phyloP scores from a whole-genome alignment of 306 rosid genomes.

The Cicer chorassanicum region DNA sequence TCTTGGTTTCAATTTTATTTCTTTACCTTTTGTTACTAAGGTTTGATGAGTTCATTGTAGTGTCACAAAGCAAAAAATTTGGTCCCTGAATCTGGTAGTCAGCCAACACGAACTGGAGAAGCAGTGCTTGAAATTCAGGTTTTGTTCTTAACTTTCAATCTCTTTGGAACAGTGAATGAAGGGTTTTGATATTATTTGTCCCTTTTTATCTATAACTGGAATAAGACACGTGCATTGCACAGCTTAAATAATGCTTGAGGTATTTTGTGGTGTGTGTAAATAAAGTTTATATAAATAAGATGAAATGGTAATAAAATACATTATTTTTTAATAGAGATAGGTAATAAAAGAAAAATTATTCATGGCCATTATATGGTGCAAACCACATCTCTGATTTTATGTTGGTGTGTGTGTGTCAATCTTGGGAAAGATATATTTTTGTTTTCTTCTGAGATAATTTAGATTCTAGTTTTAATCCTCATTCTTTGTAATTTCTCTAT shows the following conservation, averaged over 20 bases:
- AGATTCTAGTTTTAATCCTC: background rate
- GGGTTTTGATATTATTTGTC: constrained; percentile 16
- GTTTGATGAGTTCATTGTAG: constrained; percentile 71
- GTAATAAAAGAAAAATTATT: too few species aligned
- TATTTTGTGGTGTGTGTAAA: too few species aligned
- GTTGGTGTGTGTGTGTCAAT: constrained; percentile 13
- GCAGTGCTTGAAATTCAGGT: constrained; percentile 98
- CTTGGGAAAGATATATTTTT: constrained; percentile 18
- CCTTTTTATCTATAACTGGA: background rate
- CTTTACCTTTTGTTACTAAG: constrained; percentile 54
- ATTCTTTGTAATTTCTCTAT: constrained; percentile 20
- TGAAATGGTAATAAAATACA: too few species aligned
- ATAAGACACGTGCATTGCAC: too few species aligned
- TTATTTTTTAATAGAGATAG: too few species aligned
- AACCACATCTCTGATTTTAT: constrained; percentile 7
- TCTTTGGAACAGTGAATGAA: constrained; percentile 30
- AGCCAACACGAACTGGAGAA: constrained; percentile 99
- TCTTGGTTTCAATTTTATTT: constrained; percentile 48
- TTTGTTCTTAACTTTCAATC: constrained; percentile 47
- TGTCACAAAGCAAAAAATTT: constrained; percentile 98
- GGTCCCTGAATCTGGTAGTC: constrained; percentile 99
- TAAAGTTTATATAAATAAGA: too few species aligned
- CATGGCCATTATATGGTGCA: too few species aligned
- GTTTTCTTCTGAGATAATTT: background rate
- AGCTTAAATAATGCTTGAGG: too few species aligned